phyloP scores from a whole-genome alignment of 352 stramenopile species.

The Phytophthora colocasiae region DNA sequence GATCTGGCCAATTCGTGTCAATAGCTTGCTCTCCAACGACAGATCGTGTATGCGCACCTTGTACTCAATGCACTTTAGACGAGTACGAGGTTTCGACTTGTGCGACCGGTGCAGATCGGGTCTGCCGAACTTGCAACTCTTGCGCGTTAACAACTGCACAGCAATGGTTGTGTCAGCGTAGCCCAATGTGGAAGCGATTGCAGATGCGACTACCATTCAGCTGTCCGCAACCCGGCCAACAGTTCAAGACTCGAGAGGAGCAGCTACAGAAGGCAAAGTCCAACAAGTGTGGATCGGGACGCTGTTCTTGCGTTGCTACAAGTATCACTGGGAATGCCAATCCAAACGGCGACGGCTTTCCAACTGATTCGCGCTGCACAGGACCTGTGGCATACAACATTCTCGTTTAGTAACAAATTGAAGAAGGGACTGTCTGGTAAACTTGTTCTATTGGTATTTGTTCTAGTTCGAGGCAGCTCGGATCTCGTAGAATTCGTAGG shows the following conservation, averaged over 20 bases:
- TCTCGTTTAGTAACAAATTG: conserved; percentile 36
- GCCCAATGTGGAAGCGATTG: conserved; percentile 66
- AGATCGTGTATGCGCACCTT: conserved; percentile 65
- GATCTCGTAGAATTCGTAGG: conserved; percentile 91
- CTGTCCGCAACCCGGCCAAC: conserved; percentile 58
- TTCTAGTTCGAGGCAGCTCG: conserved; percentile 34
- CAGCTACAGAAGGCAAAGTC: conserved; percentile 72
- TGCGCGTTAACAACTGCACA: conserved; percentile 70
- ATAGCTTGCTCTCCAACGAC: conserved; percentile 57
- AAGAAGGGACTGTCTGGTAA: not conserved
- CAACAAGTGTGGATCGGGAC: conserved; percentile 71
- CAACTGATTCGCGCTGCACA: conserved; percentile 69
- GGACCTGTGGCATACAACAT: conserved; percentile 72
- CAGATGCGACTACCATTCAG: conserved; percentile 75
- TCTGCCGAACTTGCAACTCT: conserved; percentile 81
- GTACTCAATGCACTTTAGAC: conserved; percentile 72
- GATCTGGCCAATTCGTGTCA: conserved; percentile 49
- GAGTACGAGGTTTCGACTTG: conserved; percentile 76
- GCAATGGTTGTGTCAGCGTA: conserved; percentile 57
- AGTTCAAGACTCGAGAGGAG: conserved; percentile 69
- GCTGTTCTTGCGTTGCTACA: conserved; percentile 75
- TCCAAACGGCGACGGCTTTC: conserved; percentile 74
- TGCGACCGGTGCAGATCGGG: conserved; percentile 53
- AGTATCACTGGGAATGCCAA: conserved; percentile 74
- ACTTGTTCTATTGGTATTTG: conserved; percentile 21